These are phyloP conservation scores for Apiospora kogelbergensis DNA, from an alignment of 2,329 filamentous ascomycete genomes.

Conservation along the genomic window DNA sequence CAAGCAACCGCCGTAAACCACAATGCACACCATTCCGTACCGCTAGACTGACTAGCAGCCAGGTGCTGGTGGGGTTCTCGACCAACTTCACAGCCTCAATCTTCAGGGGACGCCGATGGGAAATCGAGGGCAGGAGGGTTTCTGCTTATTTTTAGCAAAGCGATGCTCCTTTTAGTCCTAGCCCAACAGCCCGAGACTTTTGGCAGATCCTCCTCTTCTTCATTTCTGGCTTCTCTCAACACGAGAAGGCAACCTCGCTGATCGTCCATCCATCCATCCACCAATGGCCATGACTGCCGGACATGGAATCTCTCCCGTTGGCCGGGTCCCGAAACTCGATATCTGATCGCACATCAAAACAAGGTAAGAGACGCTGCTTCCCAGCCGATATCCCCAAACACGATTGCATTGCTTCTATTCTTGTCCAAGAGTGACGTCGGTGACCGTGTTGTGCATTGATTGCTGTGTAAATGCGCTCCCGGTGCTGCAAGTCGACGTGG, in stretches of 20 bases:
- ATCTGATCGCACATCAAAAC: not conserved
- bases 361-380: not conserved
- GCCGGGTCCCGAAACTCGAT: not conserved
- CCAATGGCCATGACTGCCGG: not conserved
- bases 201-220: not conserved
- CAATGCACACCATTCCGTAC: not conserved
- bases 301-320: not conserved
- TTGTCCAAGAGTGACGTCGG: not conserved
- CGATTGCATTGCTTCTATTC: not conserved
- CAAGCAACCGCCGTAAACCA: not conserved
- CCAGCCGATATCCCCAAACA: not conserved
- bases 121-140: not conserved
- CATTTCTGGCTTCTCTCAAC: not conserved
- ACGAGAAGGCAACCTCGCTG: not conserved
- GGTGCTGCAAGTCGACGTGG: not conserved
- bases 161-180: not conserved
- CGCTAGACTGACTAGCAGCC: not conserved
- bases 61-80: not conserved
- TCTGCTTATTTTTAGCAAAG: conserved; percentile 3
- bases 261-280: not conserved
- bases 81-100: conserved; percentile 1
- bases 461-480: not conserved
- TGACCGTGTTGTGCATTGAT: not conserved
- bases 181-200: not conserved
- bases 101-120: conserved; percentile 6